Base-by-base conservation (phyloP, 2,329 filamentous ascomycete species). In the Xylariaceae sp. region DNA sequence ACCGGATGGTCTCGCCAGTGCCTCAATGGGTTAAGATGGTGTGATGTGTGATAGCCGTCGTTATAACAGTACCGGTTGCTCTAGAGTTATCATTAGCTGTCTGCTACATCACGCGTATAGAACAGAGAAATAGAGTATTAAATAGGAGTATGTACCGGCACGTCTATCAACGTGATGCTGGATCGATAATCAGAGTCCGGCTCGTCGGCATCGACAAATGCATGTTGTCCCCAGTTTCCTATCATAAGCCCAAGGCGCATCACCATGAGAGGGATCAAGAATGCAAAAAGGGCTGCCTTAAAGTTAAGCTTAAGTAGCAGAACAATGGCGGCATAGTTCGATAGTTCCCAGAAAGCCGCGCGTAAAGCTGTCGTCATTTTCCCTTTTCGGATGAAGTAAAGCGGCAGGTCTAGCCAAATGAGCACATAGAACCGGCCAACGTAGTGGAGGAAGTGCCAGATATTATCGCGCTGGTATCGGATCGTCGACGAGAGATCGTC, bases 221-320 rank as follows among this genome's bases (percentile, higher is more conserved):
- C 86, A 62, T 92, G 87, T 62, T 92, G 87, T 3, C 85, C 87
- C 85, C 86, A 92, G 61, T 92, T 92, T 1, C 87, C 87, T 6
- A 87, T 74, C 87, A 91, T 92, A 52, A 92, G 64, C 0, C 82
- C 86, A 16, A 88, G 55, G 0, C 87, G 76, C 65, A 91, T 74
- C 22, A 85, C 64, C 2, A 77, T 54, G 17, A 91, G 72, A 0
- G 87, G 87, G 2, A 89, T 60, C 1, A 90, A 56, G 22, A 88
- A 75, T 0, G 80, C 80, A 55, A 85, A 88, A 5, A 79, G 59
- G 0, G 84, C 78, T 0, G 86, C 78, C 2, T 68, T 68, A 17
- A 71, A 60, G 61, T 82, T 78, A 38, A 74, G 64, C 6, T 61
- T 66, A 47, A 74, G 76, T 52, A 82, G 64, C 36, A 71, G 56